Base-by-base conservation (phyloP, 73 alveolate species). In the Stentor coeruleus region DNA sequence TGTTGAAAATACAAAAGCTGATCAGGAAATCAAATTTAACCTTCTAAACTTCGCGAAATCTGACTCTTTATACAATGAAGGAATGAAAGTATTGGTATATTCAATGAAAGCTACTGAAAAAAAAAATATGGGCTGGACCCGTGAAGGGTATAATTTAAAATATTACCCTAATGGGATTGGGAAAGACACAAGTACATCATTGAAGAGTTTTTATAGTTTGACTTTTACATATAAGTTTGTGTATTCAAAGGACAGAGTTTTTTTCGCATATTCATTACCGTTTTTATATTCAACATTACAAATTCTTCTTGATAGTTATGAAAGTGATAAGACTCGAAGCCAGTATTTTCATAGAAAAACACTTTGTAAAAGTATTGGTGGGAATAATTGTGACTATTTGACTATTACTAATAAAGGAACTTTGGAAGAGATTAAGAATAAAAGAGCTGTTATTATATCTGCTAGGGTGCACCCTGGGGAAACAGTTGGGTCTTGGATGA, bases 221-320 rank as follows among this genome's bases (percentile, higher is more conserved):
- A 95, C 99, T 38, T 97, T 95, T 88, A 92, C 95, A 31, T 93
- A 89, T 39, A 83, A 93, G 58, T 95, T 95, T 85, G 88, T 94
- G 90, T 93, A 95, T 85, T 98, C 96, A 77, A 74, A 89, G 76
- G 99, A 97, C 82, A 90, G 95, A 58, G 95, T 96, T 4, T 97
- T 87, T 84, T 89, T 97, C 79, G 99, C 99, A 15, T 97, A 97
- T 85, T 91, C 98, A 84, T 89, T 94, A 74, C 99, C 99, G 36
- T 97, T 91, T 90, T 94, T 98, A 6, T 97, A 93, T 77, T 87
- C 99, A 31, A 97, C 95, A 80, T 82, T 95, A 40, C 85, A 66
- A 40, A 20, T 11, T 26, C 11, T 66, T 37, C 79, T 66, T 20
- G 79, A 66, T 66, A 26, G 15, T 40, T 66, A 66, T 33, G 79